Evolutionary conservation across 768 basidiomycete species (phyloP), one percentile per base, ranked within the genome.

Genomic region (Panus rudis): DNA sequence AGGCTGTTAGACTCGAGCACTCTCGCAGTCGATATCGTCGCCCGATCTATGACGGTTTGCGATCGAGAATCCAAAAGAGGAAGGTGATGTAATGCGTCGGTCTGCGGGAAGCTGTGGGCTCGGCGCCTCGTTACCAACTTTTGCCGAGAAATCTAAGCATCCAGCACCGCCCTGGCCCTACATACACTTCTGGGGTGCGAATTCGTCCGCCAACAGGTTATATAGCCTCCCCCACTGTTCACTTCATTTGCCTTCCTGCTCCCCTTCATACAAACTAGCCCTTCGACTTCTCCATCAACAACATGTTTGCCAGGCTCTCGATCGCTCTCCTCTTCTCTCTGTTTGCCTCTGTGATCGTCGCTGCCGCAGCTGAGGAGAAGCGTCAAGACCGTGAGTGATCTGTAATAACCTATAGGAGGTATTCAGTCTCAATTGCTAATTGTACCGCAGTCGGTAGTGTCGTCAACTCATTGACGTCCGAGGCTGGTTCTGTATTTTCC

Each of bases 351-450:
- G 52, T 63, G 39, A 58, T 67, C 28, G 57, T 63, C 34, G 55
- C 59, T 32, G 51, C 62, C 17, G 62, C 59, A 19, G 51, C 51
- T 35, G 71, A 43, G 45, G 52, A 72, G 43, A 61, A 64, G 47
- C 70, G 75, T 42, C 71, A 72, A 60, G 33, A 35, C 16, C 45
- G 74, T 78, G 55, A 22, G 68, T 50, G 22, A 13, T 17, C 34
- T 37, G 19, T 24, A 13, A 10, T 43, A 16, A 13, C 25, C 19
- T 12, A 14, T 4, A 16, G 16, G 28, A 16, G n/a, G 33, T 17
- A 20, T 35, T 14, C 42, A 20, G n/a, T 33, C 20, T 31, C n/a
- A 24, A 6, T 16, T 42, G 28, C 16, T 32, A 37, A 55, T 46
- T 47, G 46, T 37, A 26, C 41, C 22, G 42, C 31, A 31, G 65